Evolutionary conservation across 345 rosid species (phyloP).

Genomic region (Mercurialis annua): DNA sequence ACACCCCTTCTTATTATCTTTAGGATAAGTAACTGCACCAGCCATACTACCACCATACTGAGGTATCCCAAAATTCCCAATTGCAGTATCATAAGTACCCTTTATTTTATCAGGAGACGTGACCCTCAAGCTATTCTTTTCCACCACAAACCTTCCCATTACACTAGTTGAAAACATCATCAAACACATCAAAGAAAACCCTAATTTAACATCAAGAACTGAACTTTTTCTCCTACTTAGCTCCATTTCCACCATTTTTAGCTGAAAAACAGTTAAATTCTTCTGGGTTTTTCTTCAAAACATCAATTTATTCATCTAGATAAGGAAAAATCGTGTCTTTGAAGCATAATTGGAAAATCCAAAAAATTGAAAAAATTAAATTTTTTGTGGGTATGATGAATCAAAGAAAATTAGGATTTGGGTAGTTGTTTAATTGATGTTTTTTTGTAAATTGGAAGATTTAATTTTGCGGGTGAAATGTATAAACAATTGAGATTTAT

Average conservation of each 20-base stretch:
- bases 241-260: slow-evolving; percentile 9
- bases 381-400: neutral
- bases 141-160: slow-evolving; percentile 87
- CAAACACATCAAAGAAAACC: slow-evolving; percentile 36
- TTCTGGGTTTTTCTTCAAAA: slow-evolving; percentile 6
- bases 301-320: slow-evolving; percentile 17
- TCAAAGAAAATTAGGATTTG: neutral
- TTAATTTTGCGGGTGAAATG: slow-evolving; percentile 1
- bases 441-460: neutral
- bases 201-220: slow-evolving; percentile 18
- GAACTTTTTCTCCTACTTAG: slow-evolving; percentile 1
- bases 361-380: neutral
- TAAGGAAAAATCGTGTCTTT: slow-evolving; percentile 1
- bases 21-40: slow-evolving; percentile 67
- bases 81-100: slow-evolving; percentile 84
- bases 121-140: slow-evolving; percentile 87
- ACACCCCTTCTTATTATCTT: slow-evolving; percentile 73
- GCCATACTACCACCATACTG: slow-evolving; percentile 99
- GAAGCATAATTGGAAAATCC: neutral
- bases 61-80: slow-evolving; percentile 97
- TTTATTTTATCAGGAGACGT: slow-evolving; percentile 88
- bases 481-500: neutral
- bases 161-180: slow-evolving; percentile 14
- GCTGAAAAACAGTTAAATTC: neutral
- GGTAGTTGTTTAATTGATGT: neutral